phyloP scores from a whole-genome alignment of 1,284 basidiomycete species.

The Ceratobasidium theobromae region DNA sequence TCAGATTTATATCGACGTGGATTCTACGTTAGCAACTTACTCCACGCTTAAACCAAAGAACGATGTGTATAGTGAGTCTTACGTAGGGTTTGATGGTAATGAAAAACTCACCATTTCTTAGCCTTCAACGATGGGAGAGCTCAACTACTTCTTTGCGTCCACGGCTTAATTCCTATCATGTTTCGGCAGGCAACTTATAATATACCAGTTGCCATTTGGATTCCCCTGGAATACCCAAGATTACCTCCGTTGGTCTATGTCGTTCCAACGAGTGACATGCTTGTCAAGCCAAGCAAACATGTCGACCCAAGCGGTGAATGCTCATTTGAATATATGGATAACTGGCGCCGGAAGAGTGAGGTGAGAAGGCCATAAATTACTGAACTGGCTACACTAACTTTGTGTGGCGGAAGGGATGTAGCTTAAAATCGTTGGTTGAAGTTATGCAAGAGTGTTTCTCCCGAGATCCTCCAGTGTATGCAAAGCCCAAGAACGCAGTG shows the following conservation, averaged over 20 bases:
- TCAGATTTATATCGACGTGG: slow-evolving; percentile 63
- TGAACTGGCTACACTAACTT: slow-evolving; percentile 31
- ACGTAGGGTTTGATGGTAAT: slow-evolving; percentile 32
- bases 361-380: slow-evolving; percentile 50
- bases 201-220: slow-evolving; percentile 90
- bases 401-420: slow-evolving; percentile 58
- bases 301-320: slow-evolving; percentile 85
- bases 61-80: slow-evolving; percentile 81
- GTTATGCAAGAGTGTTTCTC: slow-evolving; percentile 82
- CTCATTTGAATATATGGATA: slow-evolving; percentile 63
- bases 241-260: slow-evolving; percentile 90
- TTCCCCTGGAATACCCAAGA: slow-evolving; percentile 78
- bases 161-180: slow-evolving; percentile 87
- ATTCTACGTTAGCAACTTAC: slow-evolving; percentile 60
- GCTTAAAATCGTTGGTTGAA: slow-evolving; percentile 63
- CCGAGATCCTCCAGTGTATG: slow-evolving; percentile 84
- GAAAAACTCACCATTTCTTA: slow-evolving; percentile 41
- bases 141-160: slow-evolving; percentile 84
- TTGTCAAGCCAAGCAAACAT: slow-evolving; percentile 73
- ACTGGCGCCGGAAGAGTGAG: slow-evolving; percentile 85
- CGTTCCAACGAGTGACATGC: slow-evolving; percentile 90
- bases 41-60: slow-evolving; percentile 81
- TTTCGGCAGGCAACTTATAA: slow-evolving; percentile 83
- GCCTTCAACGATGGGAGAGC: slow-evolving; percentile 94
- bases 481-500: slow-evolving; percentile 60